phyloP scores from a whole-genome alignment of 2,329 filamentous ascomycete species.

The Verticillium klebahnii region DNA sequence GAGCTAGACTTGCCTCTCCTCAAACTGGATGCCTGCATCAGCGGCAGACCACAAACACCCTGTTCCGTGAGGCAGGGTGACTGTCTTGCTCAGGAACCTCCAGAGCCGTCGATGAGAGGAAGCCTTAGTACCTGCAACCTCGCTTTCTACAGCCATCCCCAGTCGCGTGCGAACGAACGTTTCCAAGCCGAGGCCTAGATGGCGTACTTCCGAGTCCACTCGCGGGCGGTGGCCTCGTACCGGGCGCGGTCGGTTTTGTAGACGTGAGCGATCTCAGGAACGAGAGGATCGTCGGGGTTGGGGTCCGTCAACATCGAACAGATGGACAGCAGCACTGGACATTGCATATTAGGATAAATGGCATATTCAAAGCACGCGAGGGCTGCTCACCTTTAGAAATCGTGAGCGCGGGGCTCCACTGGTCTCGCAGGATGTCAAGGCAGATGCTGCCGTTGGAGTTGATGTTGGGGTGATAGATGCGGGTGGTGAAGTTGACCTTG shows the following conservation, averaged over 20 bases:
- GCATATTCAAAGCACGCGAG: neutral
- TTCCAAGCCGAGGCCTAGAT: conserved; percentile 53
- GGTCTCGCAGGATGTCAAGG: conserved; percentile 95
- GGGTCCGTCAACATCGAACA: conserved; percentile 99
- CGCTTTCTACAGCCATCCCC: conserved; percentile 5
- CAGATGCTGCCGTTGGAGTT: conserved; percentile 99
- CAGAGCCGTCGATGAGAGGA: conserved; percentile 11
- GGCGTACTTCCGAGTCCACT: conserved; percentile 99
- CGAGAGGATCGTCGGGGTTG: conserved; percentile 97
- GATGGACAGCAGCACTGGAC: conserved; percentile 87
- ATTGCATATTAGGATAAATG: conserved; percentile 3
- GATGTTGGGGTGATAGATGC: conserved; percentile 99
- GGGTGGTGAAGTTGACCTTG: conserved; percentile 99
- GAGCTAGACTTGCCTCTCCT: neutral
- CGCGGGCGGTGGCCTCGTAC: conserved; percentile 93
- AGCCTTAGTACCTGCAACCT: conserved; percentile 4
- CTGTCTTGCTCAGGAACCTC: conserved; percentile 3
- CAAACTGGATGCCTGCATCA: neutral
- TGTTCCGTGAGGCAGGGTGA: neutral
- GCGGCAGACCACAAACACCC: neutral
- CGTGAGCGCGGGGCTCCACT: conserved; percentile 97
- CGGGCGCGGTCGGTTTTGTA: conserved; percentile 98
- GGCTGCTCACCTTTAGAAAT: conserved; percentile 83
- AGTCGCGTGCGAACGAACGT: neutral
- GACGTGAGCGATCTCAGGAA: conserved; percentile 97